Conservation (phyloP, 306 rosid genomes). For the Pyrus bretschneideri region DNA sequence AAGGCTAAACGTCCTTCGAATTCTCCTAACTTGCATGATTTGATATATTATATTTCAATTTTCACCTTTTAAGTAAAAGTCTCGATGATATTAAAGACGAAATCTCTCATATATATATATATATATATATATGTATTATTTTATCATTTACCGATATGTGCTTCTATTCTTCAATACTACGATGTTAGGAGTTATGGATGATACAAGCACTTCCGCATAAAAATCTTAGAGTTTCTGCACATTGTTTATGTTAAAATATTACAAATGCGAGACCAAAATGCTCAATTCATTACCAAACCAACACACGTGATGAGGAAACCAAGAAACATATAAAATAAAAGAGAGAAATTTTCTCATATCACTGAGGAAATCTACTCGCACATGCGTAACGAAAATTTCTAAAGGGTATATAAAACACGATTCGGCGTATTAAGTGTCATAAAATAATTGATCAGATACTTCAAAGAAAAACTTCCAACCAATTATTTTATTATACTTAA, state of each 20-base stretch:
- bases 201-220: background rate
- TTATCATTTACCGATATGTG: too few relatives aligned
- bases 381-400: constrained; percentile 3
- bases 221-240: background rate
- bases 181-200: background rate
- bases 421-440: fast-evolving
- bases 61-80: too few relatives aligned
- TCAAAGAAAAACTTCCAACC: fast-evolving
- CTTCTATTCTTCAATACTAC: too few relatives aligned
- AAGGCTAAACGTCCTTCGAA: too few relatives aligned
- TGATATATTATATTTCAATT: too few relatives aligned
- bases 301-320: background rate
- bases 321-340: background rate
- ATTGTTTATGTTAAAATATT: background rate
- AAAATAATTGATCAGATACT: fast-evolving
- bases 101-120: too few relatives aligned
- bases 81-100: fast-evolving
- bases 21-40: too few relatives aligned
- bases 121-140: too few relatives aligned
- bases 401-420: fast-evolving
- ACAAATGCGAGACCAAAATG: background rate
- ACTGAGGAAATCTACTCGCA: constrained; percentile 18
- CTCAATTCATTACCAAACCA: background rate
- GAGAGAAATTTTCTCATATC: background rate
- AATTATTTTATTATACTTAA: too few relatives aligned